phyloP scores from a whole-genome alignment of 768 basidiomycete species.

The Lentinus brumalis region DNA sequence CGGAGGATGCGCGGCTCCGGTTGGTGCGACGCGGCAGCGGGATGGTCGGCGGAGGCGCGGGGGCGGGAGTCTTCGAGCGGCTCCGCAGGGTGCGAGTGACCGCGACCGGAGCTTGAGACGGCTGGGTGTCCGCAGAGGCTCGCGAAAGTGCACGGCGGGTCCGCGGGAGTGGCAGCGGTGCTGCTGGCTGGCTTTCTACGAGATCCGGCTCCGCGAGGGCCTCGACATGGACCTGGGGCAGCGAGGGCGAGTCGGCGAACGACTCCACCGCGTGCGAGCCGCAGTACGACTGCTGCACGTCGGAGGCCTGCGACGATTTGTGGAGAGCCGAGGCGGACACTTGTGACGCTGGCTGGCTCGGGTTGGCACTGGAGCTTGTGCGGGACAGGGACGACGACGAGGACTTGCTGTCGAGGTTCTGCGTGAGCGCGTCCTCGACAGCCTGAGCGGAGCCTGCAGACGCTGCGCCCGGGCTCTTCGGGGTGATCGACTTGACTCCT shows the following conservation, averaged over 20 bases:
- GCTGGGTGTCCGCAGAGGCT: not conserved
- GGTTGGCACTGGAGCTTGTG: not conserved
- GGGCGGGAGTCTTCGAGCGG: constrained; percentile 12
- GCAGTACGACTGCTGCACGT: not conserved
- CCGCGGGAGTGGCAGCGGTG: not conserved
- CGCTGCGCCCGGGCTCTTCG: not conserved
- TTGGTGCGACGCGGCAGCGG: constrained; percentile 6
- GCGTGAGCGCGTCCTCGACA: constrained; percentile 21
- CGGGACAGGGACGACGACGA: not conserved
- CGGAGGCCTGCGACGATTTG: not conserved
- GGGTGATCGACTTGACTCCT: too few species aligned
- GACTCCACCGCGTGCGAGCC: constrained; percentile 7
- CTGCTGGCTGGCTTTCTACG: not conserved
- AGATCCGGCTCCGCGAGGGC: not conserved
- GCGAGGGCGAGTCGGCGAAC: not conserved
- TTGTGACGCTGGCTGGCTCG: not conserved
- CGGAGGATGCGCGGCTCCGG: constrained; percentile 11
- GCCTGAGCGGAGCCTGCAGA: constrained; percentile 18
- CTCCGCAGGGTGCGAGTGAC: constrained; percentile 4
- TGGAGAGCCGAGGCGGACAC: not conserved
- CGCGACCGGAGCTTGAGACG: not conserved
- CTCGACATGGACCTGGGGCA: not conserved
- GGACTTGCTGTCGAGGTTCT: not conserved
- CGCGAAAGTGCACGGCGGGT: not conserved
- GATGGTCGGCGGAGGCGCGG: not conserved